Base-by-base conservation (phyloP, 1,284 basidiomycete genomes). In the Gastroboletus turbinatus region DNA sequence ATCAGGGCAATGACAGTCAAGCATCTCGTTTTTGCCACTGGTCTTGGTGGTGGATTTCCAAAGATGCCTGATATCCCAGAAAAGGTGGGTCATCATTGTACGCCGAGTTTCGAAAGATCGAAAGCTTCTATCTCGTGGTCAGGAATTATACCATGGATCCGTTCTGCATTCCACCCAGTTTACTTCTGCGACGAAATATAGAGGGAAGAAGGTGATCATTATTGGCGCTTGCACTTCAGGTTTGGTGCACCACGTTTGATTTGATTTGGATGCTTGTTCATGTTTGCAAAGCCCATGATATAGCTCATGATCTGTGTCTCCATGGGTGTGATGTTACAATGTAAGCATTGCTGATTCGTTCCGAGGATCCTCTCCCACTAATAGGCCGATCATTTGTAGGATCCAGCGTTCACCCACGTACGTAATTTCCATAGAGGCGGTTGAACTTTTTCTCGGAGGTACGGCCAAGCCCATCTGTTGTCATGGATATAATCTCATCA, bases 11-110 rank as follows among this genome's bases (percentile, higher is more conserved):
- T 77, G 52, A 59, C 55, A 6, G 67, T 72, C 35, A 68, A 70
- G 17, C 73, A 77, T 56, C 61, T 79, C 30, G 62, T 78, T 6
- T 61, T 76, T 50, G 75, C 76, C 1, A 71, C 74, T 14, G 78
- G 77, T 19, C 65, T 71, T 43, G 73, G 68, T n/a, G 65, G 70
- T 6, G 75, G 75, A 21, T 64, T 70, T 47, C 63, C 73, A 21
- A 67, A 68, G 17, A 59, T 71, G 6, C 76, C 76, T 16, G 47
- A 62, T 39, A 35, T 72, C 25, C 57, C 63, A 40, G 65, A 64
- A 38, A 63, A 60, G 59, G 67, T 61, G 25, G 14, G 50, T 44
- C 13, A 2, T 46, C 13, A 14, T 36, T 36, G 25, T 36, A 8
- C 16, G 4, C 39, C 21, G 3, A 40, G 8, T 21, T 32, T 35